Percentiles rank a stretch among this genome's conserved stretches.
Evolutionary conservation across 805 yeast species (phyloP).

Genomic region (Lachancea mirantina): DNA sequence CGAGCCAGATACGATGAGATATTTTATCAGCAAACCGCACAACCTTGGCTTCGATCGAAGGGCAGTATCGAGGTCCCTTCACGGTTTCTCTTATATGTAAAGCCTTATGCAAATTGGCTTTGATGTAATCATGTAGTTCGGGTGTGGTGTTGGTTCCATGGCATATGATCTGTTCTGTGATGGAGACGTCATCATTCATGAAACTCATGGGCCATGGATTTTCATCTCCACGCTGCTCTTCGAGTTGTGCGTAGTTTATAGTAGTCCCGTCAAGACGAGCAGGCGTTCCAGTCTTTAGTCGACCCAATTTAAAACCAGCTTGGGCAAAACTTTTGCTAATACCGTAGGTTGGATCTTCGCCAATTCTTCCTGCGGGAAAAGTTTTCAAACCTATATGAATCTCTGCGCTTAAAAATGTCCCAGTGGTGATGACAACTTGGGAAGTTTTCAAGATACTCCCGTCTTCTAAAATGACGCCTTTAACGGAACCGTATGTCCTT

Average conservation of each 20-base stretch:
- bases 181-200: constrained; percentile 60
- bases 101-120: constrained; percentile 67
- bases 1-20: constrained; percentile 85
- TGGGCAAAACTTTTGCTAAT: constrained; percentile 67
- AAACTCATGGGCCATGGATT: constrained; percentile 90
- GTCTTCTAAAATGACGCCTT: constrained; percentile 67
- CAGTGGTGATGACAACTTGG: constrained; percentile 85
- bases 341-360: constrained; percentile 88
- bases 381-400: constrained; percentile 80
- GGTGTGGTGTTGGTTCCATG: constrained; percentile 74
- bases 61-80: constrained; percentile 95
- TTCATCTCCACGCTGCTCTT: constrained; percentile 69
- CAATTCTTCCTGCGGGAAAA: constrained; percentile 88
- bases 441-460: constrained; percentile 54
- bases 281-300: constrained; percentile 96
- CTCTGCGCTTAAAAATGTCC: constrained; percentile 91
- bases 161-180: constrained; percentile 58
- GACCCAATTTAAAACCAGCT: constrained; percentile 77
- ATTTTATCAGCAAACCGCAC: constrained; percentile 70
- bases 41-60: constrained; percentile 88
- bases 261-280: constrained; percentile 72
- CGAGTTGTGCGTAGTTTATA: constrained; percentile 58
- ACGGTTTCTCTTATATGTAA: constrained; percentile 91
- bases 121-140: constrained; percentile 61
- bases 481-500: constrained; percentile 40